Conservation (phyloP, 1,284 basidiomycete genomes). For the Puccinia polysora region DNA sequence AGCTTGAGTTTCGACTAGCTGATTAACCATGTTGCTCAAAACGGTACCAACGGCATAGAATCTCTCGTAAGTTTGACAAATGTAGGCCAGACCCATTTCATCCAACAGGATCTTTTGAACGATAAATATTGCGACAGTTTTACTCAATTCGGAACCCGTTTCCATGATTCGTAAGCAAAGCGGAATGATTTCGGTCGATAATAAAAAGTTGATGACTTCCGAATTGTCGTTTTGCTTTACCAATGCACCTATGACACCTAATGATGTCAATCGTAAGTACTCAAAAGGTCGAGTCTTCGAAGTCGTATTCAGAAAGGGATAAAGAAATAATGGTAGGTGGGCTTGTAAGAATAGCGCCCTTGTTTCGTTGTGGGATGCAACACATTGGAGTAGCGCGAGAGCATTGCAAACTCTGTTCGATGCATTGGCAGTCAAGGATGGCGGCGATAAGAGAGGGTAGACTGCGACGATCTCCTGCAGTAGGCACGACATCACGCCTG, state of each 20-base stretch:
- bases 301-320: conserved; percentile 98
- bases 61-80: conserved; percentile 98
- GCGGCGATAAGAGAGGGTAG: conserved; percentile 90
- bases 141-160: conserved; percentile 96
- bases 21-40: conserved; percentile 96
- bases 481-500: conserved; percentile 97
- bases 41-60: conserved; percentile 99
- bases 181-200: conserved; percentile 99
- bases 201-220: conserved; percentile 96
- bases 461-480: conserved; percentile 98
- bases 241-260: conserved; percentile 96
- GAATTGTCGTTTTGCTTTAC: conserved; percentile 99
- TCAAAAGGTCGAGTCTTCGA: conserved; percentile 98
- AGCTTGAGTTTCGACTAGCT: conserved; percentile 93
- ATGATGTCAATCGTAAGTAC: conserved; percentile 91
- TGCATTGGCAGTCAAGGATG: conserved; percentile 92
- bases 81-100: conserved; percentile 95
- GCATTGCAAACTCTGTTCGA: conserved; percentile 99
- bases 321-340: conserved; percentile 96
- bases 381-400: conserved; percentile 92
- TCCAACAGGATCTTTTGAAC: conserved; percentile 99
- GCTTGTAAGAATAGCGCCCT: conserved; percentile 84
- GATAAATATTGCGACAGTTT: conserved; percentile 99
- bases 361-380: conserved; percentile 90
- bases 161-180: conserved; percentile 99